phyloP scores from a whole-genome alignment of 2,329 filamentous ascomycete species.

The Diaporthe sp. region DNA sequence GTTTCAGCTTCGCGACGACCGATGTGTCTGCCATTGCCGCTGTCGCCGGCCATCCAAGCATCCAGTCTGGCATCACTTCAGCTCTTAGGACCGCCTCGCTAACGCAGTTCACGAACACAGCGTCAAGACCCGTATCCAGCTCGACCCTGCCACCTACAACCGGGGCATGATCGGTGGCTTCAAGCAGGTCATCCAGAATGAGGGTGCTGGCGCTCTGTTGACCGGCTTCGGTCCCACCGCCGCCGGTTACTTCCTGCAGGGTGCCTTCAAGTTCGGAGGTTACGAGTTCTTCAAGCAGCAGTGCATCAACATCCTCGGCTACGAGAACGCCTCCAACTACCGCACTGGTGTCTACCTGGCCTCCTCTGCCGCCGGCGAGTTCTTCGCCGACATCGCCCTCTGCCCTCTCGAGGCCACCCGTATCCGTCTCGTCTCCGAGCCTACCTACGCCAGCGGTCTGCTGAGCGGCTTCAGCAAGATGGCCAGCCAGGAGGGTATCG shows the following conservation, averaged over 20 bases:
- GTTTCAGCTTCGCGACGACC: conserved; percentile 30
- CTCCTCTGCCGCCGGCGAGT: conserved; percentile 74
- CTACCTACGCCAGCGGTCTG: conserved; percentile 85
- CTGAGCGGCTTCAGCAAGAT: conserved; percentile 87
- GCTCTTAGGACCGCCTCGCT: conserved; percentile 32
- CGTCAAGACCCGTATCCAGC: conserved; percentile 96
- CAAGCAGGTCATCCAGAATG: conserved; percentile 84
- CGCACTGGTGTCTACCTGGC: conserved; percentile 85
- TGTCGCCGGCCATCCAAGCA: not conserved
- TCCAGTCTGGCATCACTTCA: not conserved
- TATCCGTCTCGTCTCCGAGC: conserved; percentile 92
- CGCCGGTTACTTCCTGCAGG: conserved; percentile 94
- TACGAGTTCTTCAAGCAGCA: conserved; percentile 98
- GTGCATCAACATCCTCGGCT: conserved; percentile 83
- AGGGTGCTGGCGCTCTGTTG: conserved; percentile 87
- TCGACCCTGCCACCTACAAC: conserved; percentile 92
- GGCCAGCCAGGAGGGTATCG: conserved; percentile 82
- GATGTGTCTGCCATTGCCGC: not conserved
- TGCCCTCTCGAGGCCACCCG: conserved; percentile 94
- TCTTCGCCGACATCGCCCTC: conserved; percentile 84
- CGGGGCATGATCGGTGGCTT: conserved; percentile 87
- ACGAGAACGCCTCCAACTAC: conserved; percentile 83
- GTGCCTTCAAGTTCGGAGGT: conserved; percentile 93
- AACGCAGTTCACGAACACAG: conserved; percentile 58
- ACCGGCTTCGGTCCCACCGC: conserved; percentile 89